Base-by-base conservation (phyloP, 2,329 filamentous ascomycete species). In the Trichoderma sp. region DNA sequence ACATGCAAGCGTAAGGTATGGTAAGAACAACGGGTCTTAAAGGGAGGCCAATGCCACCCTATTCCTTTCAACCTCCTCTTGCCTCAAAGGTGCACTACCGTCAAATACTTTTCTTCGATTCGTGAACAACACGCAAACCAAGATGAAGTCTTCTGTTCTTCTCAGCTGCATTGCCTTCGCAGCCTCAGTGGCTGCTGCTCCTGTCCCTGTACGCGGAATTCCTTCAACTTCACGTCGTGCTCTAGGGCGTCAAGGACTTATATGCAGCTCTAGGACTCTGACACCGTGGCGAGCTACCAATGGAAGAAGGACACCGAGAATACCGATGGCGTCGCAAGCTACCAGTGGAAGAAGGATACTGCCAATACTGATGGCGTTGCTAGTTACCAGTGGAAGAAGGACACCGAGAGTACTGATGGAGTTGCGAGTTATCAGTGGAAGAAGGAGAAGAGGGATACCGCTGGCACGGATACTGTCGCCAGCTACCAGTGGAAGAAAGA, bases 401-500 rank as follows among this genome's bases (percentile, higher is more conserved):
- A 15, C 3, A 60, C 30, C 0, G 26, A 60, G 7, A 26, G 2
- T 3, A 60, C 57, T 3, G 45, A 60, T 21, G 47, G 48, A 12
- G 59, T 39, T 30, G 50, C 59, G n/a, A 62, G 21, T 24, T 54
- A 24, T 7, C 9, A 62, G n/a, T 62, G 48, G 50, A 62, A 61
- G 47, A 61, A 30, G n/a, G 57, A 39, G 34, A 39, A 39, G 34
- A 39, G 34, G 9, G 34, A 41, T 1, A 60, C 26, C 3, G 12
- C 48, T 12, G 17, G 6, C 19, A 60, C 57, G 3, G 57, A 60
- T 21, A 30, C 28, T 1, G 90, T 51, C 9, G n/a, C 28, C 91
- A 70, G 78, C 87, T 9, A 88, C 91, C 71, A 51, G 28, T 3
- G 26, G 48, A 5, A 30, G n/a, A 51, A 12, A 7, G 7, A 97